Base-by-base conservation (phyloP, 805 yeast genomes). In the Hanseniaspora singularis region DNA sequence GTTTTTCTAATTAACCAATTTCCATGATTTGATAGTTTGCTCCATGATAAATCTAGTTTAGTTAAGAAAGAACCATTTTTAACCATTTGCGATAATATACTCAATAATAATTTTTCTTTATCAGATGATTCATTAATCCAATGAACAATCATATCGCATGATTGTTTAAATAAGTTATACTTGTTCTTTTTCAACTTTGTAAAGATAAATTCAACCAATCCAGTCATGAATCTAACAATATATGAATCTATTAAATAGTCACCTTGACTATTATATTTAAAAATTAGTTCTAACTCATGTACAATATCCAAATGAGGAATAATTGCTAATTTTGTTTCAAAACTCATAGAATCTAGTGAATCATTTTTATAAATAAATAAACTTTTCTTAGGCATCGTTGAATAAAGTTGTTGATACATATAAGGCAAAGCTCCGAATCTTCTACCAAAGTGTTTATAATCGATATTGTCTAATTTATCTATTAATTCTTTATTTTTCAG, bases 381-480 rank as follows among this genome's bases (percentile, higher is more conserved):
- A 9, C 14, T 3, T 11, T 23, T 14, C 9, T 15, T 23, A 6
- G 16, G 11, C 12, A 30, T 5, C 2, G 41, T 23, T 1, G 37
- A 24, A 18, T 36, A 44, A 6, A 44, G 5, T 18, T 44, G 41
- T 15, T 37, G 41, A 19, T 44, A 44, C 48, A 44, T 44, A 15
- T 23, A 44, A 2, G 48, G 48, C 6, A 44, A 15, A 10, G 48
- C 37, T 10, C 48, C 48, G 37, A 44, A 44, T 37, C 48, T 28
- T 44, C 48, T 44, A 14, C 48, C 48, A 37, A 37, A 44, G 19
- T 44, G 48, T 16, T 30, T 33, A 23, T 44, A 44, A 18, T 44
- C 12, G 12, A 33, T 33, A 11, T 20, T 33, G 15, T 20, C 12
- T 8, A 33, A 14, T 11, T 20, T 11, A 9, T 33, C n/a, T 4